Evolutionary conservation across 106 monocot species (phyloP).

Genomic region (Posidonia australis): DNA sequence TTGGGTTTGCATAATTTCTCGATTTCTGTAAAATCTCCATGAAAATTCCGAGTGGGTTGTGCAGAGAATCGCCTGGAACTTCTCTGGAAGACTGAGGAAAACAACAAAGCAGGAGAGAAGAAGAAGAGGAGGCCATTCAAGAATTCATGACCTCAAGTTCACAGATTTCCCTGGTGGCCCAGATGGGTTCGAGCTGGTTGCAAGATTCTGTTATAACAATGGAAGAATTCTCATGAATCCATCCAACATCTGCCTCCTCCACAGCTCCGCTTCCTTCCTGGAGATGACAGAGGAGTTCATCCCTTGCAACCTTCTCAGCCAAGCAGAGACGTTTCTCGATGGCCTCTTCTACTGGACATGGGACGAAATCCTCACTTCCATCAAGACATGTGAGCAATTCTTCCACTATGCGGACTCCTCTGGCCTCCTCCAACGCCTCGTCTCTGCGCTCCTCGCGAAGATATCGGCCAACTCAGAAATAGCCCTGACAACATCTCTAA

Average conservation of each 20-base stretch:
- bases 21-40: no score
- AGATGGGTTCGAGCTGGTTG: constrained; percentile 26
- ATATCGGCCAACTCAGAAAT: constrained; percentile 18
- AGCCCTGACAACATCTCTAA: neutral
- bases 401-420: constrained; percentile 10
- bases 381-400: constrained; percentile 22
- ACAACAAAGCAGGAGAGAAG: constrained; percentile 7
- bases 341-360: constrained; percentile 31
- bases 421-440: constrained; percentile 19
- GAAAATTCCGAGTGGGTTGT: neutral
- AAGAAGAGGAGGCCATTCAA: neutral
- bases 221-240: constrained; percentile 23
- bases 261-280: constrained; percentile 16
- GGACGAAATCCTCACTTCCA: constrained; percentile 14
- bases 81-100: constrained; percentile 11
- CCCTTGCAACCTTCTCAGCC: constrained; percentile 22
- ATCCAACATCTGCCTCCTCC: constrained; percentile 15
- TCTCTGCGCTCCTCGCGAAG: constrained; percentile 17
- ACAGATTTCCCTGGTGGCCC: constrained; percentile 17
- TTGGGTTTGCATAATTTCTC: no score
- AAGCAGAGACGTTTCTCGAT: constrained; percentile 29
- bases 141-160: neutral
- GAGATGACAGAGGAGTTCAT: constrained; percentile 28
- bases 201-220: constrained; percentile 25
- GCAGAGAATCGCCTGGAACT: constrained; percentile 7